phyloP scores from a whole-genome alignment of 148 eudicot genomes.

The Cornus kousa region DNA sequence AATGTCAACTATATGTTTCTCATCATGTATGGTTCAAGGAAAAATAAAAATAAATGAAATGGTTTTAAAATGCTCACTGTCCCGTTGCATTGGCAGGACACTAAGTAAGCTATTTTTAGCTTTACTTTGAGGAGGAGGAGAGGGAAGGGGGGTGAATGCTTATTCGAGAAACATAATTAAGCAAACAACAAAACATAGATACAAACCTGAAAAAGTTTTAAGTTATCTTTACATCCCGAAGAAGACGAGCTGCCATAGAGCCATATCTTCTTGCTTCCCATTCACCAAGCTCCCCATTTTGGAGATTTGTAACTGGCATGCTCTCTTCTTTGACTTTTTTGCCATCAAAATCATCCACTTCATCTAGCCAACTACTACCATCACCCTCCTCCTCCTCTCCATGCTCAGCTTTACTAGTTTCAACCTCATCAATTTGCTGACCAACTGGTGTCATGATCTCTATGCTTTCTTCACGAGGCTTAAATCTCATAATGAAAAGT shows the following conservation, averaged over 20 bases:
- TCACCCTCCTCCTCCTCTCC: constrained; percentile 24
- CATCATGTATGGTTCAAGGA: too few relatives aligned
- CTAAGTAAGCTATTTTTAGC: too few relatives aligned
- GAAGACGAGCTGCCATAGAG: constrained; percentile 93
- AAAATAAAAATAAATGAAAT: too few relatives aligned
- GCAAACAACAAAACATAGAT: neutral
- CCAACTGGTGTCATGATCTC: constrained; percentile 24
- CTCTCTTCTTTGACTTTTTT: constrained; percentile 21
- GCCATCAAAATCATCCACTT: constrained; percentile 19
- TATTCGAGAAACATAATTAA: neutral
- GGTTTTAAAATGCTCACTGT: too few relatives aligned
- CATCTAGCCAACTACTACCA: constrained; percentile 5
- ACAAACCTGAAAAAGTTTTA: constrained; percentile 13
- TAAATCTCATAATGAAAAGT: constrained; percentile 67
- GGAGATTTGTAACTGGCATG: constrained; percentile 14
- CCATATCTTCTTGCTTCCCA: constrained; percentile 94
- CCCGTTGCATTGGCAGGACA: too few relatives aligned
- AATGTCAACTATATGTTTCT: too few relatives aligned
- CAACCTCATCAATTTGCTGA: constrained; percentile 29
- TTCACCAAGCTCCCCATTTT: constrained; percentile 44
- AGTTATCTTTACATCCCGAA: constrained; percentile 68
- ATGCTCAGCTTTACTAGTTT: constrained; percentile 22
- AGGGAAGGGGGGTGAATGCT: neutral
- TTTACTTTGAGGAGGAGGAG: too few relatives aligned
- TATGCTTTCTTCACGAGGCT: constrained; percentile 32